phyloP scores from a whole-genome alignment of 176 grass and related monocot genomes.

The Guadua angustifolia region DNA sequence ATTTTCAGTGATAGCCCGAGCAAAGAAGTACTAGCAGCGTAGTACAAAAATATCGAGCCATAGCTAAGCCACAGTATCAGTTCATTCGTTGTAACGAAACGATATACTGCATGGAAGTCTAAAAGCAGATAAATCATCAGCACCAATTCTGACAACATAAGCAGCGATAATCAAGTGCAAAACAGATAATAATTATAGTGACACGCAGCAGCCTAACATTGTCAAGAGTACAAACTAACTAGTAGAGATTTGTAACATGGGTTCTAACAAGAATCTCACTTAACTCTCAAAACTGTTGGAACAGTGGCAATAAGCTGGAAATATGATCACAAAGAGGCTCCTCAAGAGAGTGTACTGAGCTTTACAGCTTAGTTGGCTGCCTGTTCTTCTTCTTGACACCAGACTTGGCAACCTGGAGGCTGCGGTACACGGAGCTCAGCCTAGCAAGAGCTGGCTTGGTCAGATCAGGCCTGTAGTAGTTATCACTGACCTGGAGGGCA shows the following conservation, averaged over 20 bases:
- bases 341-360: not conserved
- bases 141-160: not conserved
- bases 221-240: constrained; percentile 16
- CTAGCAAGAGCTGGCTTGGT: constrained; percentile 73
- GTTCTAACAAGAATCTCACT: constrained; percentile 29
- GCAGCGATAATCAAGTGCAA: not conserved
- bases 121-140: not conserved
- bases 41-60: not conserved
- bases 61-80: not conserved
- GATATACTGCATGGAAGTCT: not conserved
- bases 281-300: constrained; percentile 42
- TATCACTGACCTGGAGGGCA: constrained; percentile 54
- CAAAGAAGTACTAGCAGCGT: not conserved
- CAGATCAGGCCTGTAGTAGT: constrained; percentile 87
- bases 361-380: constrained; percentile 55
- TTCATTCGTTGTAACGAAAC: not conserved
- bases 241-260: constrained; percentile 6
- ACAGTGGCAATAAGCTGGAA: constrained; percentile 25
- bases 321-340: not conserved
- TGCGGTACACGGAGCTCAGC: constrained; percentile 67
- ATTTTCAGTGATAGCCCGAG: not conserved
- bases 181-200: not conserved
- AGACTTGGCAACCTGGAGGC: constrained; percentile 83
- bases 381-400: constrained; percentile 88
- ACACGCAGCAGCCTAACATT: constrained; percentile 11